Base-by-base conservation (phyloP, 768 basidiomycete genomes). In the Leccinellum luteum region DNA sequence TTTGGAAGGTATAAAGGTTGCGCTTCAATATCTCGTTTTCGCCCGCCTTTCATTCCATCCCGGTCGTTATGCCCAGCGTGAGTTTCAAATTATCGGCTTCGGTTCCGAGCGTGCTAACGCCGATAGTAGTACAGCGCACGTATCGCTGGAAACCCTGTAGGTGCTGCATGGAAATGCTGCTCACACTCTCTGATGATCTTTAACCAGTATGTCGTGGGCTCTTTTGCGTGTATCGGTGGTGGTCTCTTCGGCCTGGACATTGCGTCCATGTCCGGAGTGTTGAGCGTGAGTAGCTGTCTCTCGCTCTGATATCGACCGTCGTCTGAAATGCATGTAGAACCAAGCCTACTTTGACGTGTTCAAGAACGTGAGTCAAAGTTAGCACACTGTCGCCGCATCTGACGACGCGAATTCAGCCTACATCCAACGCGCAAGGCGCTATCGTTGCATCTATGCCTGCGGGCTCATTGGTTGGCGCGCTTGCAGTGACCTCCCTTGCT, bases 401-500 rank as follows among this genome's bases (percentile, higher is more conserved):
- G 17, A 68, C 27, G 17, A 61, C 52, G 17, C 21, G 41, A 48
- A 30, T 48, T 48, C 21, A 77, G 75, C 87, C 86, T 5, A 65
- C 69, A 21, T 75, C 83, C 6, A 78, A 74, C 54, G 81, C 77
- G 7, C 87, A 89, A 74, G 88, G 88, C 31, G 88, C 79, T 17
- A 90, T 90, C 47, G 85, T 87, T n/a, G 88, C 89, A 3, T 73
- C 87, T 41, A 90, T 90, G 87, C 88, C 88, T 17, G 87, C 86
- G 3, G 88, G 64, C 0, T 89, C 87, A 21, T 77, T 90, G 50
- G 56, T 84, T 31, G 89, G 89, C 19, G 80, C 89, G 4, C 79
- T 89, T 28, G 69, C 80, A 17, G 87, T 88, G 19, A 81, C 82
- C 4, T 73, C 78, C 43, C 77, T 89, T 49, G 88, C 85, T 23